A percentile compares a stretch with the other conserved stretches of the same genome.
These are phyloP conservation scores for Wickerhamiella hasegawae DNA, from an alignment of 805 yeast genomes.

Conservation along the genomic window DNA sequence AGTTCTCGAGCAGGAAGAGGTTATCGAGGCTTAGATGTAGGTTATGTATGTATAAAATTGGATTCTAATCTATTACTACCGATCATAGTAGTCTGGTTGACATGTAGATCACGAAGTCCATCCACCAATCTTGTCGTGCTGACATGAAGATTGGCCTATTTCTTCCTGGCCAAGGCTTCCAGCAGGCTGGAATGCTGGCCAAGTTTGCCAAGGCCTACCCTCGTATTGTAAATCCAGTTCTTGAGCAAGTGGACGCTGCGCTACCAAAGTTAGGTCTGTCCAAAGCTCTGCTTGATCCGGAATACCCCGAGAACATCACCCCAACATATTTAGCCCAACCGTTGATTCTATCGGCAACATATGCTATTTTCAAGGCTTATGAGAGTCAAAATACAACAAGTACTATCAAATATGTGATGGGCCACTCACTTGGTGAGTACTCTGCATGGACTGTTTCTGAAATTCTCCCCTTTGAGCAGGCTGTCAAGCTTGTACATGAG, in stretches of 20 bases:
- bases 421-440: slow-evolving; percentile 39
- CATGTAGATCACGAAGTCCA: no score
- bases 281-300: slow-evolving; percentile 8
- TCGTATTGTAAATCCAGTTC: slow-evolving; percentile 13
- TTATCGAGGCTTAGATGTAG: no score
- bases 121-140: no score
- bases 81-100: no score
- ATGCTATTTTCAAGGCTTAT: slow-evolving; percentile 18
- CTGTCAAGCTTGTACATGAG: slow-evolving; percentile 28
- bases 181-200: slow-evolving; percentile 19
- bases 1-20: slow-evolving; percentile 35
- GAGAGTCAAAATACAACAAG: background rate
- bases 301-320: slow-evolving; percentile 11
- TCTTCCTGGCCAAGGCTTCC: slow-evolving; percentile 26
- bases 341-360: slow-evolving; percentile 31
- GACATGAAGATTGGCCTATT: slow-evolving; percentile 7
- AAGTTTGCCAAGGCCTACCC: slow-evolving; percentile 14
- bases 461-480: slow-evolving; percentile 21
- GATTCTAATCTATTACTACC: no score
- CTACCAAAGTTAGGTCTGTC: slow-evolving; percentile 23
- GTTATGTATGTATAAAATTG: no score
- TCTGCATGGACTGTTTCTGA: slow-evolving; percentile 29
- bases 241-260: slow-evolving; percentile 24
- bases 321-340: slow-evolving; percentile 38
- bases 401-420: slow-evolving; percentile 20